Base-by-base conservation (phyloP, 2,329 filamentous ascomycete genomes). In the Pseudomassariella vexata region DNA sequence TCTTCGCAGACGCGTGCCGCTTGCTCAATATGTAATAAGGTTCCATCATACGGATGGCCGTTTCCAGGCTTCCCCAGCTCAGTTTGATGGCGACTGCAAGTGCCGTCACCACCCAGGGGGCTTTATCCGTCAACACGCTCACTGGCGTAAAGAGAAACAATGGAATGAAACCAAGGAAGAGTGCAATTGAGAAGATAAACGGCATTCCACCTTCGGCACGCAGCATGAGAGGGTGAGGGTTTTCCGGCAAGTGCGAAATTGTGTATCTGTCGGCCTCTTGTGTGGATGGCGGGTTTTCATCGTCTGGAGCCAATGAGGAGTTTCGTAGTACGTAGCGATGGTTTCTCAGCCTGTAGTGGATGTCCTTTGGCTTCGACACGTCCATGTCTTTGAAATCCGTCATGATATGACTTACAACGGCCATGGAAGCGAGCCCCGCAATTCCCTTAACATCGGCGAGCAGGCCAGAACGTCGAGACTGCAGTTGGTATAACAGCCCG, bases 301-400 rank as follows among this genome's bases (percentile, higher is more conserved):
- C 69, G 40, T 81, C 76, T 1, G 82, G 81, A 20, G 79, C 80
- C 3, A 87, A 63, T 1, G 79, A 81, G 10, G 78, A 81, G 54
- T 85, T 85, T 39, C 79, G 74, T 16, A 87, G 60, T 33, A 79
- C 71, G 44, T 86, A 87, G 22, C 81, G 74, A 38, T 75, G 71
- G 18, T 74, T 57, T 39, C 77, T 78, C n/a, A 87, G 64, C 44
- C 70, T 73, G 30, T 75, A 65, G 50, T 86, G 82, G 24, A 87
- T 85, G 32, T 79, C 72, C 29, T 75, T 63, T 33, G 80, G 75
- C 5, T 68, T 75, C 6, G 76, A 79, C 1, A 76, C 73, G 49
- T 87, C 82, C 58, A 84, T 73, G 35, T 79, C 79, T 40, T 76
- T 77, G 49, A 87, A 86, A 49, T 87, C 82, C 56, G 77, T 78